Evolutionary conservation across 1,284 basidiomycete genomes (phyloP), one percentile per base, ranked within the genome.

Genomic region (Ustilago sp.): DNA sequence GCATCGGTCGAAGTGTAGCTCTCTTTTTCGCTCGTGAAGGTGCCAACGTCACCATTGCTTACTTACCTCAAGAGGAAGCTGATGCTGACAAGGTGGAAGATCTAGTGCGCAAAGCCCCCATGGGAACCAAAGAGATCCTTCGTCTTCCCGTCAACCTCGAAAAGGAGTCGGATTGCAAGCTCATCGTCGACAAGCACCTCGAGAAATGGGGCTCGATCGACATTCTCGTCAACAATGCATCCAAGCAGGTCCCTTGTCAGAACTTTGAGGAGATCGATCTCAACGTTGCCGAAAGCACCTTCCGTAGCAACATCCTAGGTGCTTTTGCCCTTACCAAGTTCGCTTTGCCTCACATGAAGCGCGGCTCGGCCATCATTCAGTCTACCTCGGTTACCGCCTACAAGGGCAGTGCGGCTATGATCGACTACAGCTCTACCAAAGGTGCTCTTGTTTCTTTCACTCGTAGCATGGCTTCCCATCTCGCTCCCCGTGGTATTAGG

Each of bases 21-120:
- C 88, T 90, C 66, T 88, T 90, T 83, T 91, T 90, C 75, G 90
- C 90, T 1, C 87, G 90, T 17, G 91, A 92, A 81, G 91, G 91
- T 2, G 88, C 89, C 15, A 90, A 90, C 57, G 88, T 92, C n/a
- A 90, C 90, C 0, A 90, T 92, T 68, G 88, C 88, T n/a, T 89
- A 91, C 83, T 87, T 92, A 2, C 88, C 90, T 5, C 87, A 90
- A 75, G 91, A 92, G 85, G 87, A 90, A 75, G 86, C 88, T 66
- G 91, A 92, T 84, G 80, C 74, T 19, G 57, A 78, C 7, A 48
- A 41, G 19, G 74, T 81, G n/a, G 74, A 74, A 53, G 53, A 68
- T 63, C 59, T 80, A 6, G 74, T 75, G 39, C 53, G 59, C 17
- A 47, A 76, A 39, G 71, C 74, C 1, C 79, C 81, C 28, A 82